A percentile compares a stretch with the other conserved stretches of the same genome.
Conservation (phyloP, 2,329 filamentous ascomycete genomes). For the Fonsecaea erecta region DNA sequence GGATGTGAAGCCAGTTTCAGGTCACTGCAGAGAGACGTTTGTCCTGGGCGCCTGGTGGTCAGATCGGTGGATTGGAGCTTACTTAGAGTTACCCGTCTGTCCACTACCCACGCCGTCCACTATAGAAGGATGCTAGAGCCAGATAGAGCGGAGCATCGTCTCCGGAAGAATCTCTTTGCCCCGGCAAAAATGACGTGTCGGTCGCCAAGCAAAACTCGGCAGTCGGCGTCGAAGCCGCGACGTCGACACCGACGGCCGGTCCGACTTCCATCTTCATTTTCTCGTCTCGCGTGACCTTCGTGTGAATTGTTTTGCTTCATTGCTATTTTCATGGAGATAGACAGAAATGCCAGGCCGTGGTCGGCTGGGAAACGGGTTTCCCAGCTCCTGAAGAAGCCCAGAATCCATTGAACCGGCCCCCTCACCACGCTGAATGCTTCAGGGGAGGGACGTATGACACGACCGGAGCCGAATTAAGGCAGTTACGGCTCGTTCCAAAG, state of each 20-base stretch:
- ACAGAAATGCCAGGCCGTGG: background rate
- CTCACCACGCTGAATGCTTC: background rate
- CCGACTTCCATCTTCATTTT: background rate
- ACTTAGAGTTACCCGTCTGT: too few species aligned
- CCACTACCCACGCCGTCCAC: too few species aligned
- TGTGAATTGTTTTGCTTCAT: background rate
- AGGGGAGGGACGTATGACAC: background rate
- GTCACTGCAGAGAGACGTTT: too few species aligned
- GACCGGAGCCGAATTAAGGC: background rate
- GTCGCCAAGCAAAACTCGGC: background rate
- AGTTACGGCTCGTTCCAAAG: background rate
- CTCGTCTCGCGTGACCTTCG: background rate
- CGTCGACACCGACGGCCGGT: background rate
- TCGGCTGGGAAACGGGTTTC: background rate
- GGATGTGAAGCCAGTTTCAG: slow-evolving; percentile 7
- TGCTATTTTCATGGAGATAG: background rate
- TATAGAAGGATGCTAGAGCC: too few species aligned
- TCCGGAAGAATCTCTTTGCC: background rate
- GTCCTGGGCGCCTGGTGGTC: too few species aligned
- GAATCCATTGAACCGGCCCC: background rate
- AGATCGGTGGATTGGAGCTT: too few species aligned
- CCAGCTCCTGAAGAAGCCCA: background rate
- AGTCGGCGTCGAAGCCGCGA: background rate
- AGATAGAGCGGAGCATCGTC: too few species aligned
- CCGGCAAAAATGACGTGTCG: background rate